Percentiles rank a stretch among this genome's conserved stretches.
These are phyloP conservation scores for Trifolium subterraneum DNA, from an alignment of 306 rosid genomes.

Conservation along the genomic window DNA sequence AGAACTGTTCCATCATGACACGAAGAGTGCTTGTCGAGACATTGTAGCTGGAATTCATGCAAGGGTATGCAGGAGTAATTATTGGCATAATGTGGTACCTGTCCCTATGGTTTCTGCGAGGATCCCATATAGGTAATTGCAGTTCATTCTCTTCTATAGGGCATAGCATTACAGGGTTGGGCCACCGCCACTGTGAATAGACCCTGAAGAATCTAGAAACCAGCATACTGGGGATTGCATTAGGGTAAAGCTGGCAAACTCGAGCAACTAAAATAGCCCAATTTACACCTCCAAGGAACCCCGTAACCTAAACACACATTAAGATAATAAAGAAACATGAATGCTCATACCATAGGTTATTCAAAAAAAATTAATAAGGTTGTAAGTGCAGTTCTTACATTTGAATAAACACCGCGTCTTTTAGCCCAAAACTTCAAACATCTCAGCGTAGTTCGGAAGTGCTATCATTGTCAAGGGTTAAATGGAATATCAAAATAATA, in stretches of 20 bases:
- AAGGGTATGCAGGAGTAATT: constrained; percentile 98
- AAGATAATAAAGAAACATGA: constrained; percentile 15
- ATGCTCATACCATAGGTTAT: constrained; percentile 16
- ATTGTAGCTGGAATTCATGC: constrained; percentile 99
- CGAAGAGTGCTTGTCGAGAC: constrained; percentile 97
- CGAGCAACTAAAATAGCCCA: constrained; percentile 98
- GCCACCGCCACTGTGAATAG: constrained; percentile 99
- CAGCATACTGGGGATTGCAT: constrained; percentile 96
- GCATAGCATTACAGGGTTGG: constrained; percentile 97
- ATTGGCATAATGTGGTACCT: constrained; percentile 93
- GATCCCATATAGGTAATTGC: constrained; percentile 92
- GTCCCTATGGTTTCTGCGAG: constrained; percentile 87
- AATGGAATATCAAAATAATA: constrained; percentile 42
- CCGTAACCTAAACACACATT: constrained; percentile 73
- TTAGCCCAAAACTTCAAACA: constrained; percentile 97
- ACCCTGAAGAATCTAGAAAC: constrained; percentile 98
- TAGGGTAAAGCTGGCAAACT: constrained; percentile 95
- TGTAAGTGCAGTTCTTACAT: constrained; percentile 59
- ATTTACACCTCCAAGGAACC: constrained; percentile 98
- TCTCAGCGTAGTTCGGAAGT: constrained; percentile 83
- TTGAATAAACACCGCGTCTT: constrained; percentile 96
- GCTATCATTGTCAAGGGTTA: constrained; percentile 61
- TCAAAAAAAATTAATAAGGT: constrained; percentile 13
- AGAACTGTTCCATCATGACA: constrained; percentile 93
- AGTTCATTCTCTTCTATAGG: constrained; percentile 89